Evolutionary conservation across 75 land plant species (phyloP).

Genomic region (Pinus tabuliformis): DNA sequence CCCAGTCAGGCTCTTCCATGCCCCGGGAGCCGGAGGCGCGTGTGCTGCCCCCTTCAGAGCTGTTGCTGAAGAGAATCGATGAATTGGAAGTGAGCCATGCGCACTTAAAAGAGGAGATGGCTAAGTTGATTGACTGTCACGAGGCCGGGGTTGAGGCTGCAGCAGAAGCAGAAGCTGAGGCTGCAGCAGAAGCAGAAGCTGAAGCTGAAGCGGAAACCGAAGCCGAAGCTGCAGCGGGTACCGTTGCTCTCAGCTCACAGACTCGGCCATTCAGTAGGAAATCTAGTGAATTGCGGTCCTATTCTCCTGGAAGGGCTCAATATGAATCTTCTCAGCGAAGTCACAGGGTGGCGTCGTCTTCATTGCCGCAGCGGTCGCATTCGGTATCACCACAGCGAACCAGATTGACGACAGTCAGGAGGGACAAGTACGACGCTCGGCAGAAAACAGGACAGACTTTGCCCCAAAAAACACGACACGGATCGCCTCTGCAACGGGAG

Average conservation of each 20-base stretch:
- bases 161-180: not conserved
- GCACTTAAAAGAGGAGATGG: slow-evolving; percentile 53
- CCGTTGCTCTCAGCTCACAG: not conserved
- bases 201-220: not conserved
- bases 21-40: not conserved
- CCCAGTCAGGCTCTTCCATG: too few relatives aligned
- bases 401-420: slow-evolving; percentile 12
- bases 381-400: slow-evolving; percentile 59
- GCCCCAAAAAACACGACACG: slow-evolving; percentile 3
- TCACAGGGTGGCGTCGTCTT: not conserved
- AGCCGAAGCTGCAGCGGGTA: not conserved
- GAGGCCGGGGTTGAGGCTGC: not conserved
- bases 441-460: slow-evolving; percentile 30
- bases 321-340: not conserved
- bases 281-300: not conserved
- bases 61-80: slow-evolving; percentile 56
- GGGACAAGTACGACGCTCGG: slow-evolving; percentile 1
- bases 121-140: slow-evolving; percentile 26
- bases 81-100: slow-evolving; percentile 69
- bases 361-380: slow-evolving; percentile 34
- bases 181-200: not conserved
- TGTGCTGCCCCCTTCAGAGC: slow-evolving; percentile 33
- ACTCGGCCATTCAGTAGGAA: not conserved
- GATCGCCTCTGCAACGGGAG: slow-evolving; percentile 59
- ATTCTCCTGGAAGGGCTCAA: not conserved